Conservation (phyloP, 257 asterid species). For the Przewalskia tangutica region DNA sequence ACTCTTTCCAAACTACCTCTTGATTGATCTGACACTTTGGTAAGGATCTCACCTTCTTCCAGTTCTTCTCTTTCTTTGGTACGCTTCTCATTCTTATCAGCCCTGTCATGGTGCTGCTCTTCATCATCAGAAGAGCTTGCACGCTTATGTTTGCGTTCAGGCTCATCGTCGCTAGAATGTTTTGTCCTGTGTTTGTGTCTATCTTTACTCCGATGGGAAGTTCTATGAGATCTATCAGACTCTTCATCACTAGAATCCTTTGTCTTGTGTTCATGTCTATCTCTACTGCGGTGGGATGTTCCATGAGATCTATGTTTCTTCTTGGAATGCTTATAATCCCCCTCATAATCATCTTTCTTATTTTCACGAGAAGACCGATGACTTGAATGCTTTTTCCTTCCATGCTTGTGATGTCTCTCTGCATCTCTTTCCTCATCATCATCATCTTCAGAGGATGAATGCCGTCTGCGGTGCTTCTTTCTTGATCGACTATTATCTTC, state of each 20-base stretch:
- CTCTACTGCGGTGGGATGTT: slow-evolving; percentile 33
- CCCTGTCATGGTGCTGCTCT: background rate
- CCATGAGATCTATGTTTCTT: slow-evolving; percentile 41
- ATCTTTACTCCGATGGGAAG: slow-evolving; percentile 32
- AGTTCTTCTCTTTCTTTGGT: slow-evolving; percentile 29
- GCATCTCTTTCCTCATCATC: slow-evolving; percentile 2
- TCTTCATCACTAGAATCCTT: slow-evolving; percentile 28
- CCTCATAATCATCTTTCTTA: slow-evolving; percentile 15
- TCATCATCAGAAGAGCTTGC: slow-evolving; percentile 30
- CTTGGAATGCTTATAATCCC: slow-evolving; percentile 17
- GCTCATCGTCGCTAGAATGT: slow-evolving; percentile 28
- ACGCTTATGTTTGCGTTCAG: slow-evolving; percentile 19
- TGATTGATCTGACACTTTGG: slow-evolving; percentile 36
- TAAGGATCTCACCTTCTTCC: slow-evolving; percentile 81
- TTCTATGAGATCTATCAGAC: slow-evolving; percentile 25
- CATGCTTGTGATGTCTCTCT: slow-evolving; percentile 20
- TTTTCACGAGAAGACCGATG: slow-evolving; percentile 26
- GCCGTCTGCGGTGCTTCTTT: slow-evolving; percentile 31
- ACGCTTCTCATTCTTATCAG: slow-evolving; percentile 12
- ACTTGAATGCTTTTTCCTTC: slow-evolving; percentile 37
- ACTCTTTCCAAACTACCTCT: slow-evolving; percentile 20
- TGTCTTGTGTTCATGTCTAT: slow-evolving; percentile 17
- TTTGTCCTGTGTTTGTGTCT: slow-evolving; percentile 17
- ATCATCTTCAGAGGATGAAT: slow-evolving; percentile 17
- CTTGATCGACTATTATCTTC: slow-evolving; percentile 20